Percentiles rank a stretch among this genome's conserved stretches.
phyloP scores from a whole-genome alignment of 495 filamentous ascomycete genomes.

The Xeromyces bisporus region DNA sequence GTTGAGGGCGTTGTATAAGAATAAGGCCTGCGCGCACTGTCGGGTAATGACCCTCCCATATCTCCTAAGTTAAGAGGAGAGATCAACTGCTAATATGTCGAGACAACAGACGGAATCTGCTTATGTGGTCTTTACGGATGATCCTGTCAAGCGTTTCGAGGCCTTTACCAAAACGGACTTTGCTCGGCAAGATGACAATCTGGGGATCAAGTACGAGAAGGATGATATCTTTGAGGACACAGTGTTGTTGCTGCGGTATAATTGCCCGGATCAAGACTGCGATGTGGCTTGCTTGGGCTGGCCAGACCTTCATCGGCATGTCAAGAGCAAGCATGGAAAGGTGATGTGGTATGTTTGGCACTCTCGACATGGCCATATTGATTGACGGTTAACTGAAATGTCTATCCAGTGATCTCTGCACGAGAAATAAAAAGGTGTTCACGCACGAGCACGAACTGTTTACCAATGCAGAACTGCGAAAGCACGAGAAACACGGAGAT shows the following conservation, averaged over 20 bases:
- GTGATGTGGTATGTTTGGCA: constrained; percentile 59
- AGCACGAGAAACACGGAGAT: constrained; percentile 82
- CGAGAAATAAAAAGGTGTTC: constrained; percentile 91
- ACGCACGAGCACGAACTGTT: constrained; percentile 97
- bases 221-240: constrained; percentile 80
- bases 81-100: no score
- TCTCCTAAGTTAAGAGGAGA: no score
- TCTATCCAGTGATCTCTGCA: constrained; percentile 66
- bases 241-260: constrained; percentile 73
- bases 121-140: constrained; percentile 83
- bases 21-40: constrained; percentile 86
- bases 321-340: constrained; percentile 61
- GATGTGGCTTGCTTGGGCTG: constrained; percentile 84
- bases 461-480: constrained; percentile 57
- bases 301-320: constrained; percentile 87
- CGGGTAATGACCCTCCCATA: constrained; percentile 40
- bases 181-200: constrained; percentile 54
- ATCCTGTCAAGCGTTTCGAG: constrained; percentile 59
- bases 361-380: neutral
- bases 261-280: constrained; percentile 74
- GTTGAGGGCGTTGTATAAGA: constrained; percentile 85
- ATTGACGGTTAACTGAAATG: constrained; percentile 3
- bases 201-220: constrained; percentile 81
- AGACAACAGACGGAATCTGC: constrained; percentile 57
- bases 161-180: constrained; percentile 63